A percentile compares a stretch with the other conserved stretches of the same genome.
phyloP scores from a whole-genome alignment of 1,139 yeast species.

The Kodamaea sp. region DNA sequence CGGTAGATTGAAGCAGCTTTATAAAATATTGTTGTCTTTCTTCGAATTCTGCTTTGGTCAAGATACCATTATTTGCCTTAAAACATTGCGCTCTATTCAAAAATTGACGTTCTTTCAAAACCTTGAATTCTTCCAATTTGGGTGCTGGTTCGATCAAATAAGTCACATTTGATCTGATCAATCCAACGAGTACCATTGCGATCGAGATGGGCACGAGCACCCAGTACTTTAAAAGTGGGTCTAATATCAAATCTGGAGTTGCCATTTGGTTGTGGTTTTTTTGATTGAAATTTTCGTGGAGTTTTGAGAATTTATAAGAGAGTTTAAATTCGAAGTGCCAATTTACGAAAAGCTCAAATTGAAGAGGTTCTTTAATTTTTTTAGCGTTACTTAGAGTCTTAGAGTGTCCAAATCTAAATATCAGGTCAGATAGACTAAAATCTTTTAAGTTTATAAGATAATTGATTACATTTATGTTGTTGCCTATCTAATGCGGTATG shows the following conservation, averaged over 20 bases:
- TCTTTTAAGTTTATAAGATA: too few relatives aligned
- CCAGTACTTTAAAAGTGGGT: conserved; percentile 85
- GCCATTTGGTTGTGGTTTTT: conserved; percentile 3
- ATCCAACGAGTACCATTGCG: conserved; percentile 89
- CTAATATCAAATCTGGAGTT: conserved; percentile 49
- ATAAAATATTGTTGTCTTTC: conserved; percentile 44
- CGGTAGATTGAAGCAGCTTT: conserved; percentile 48
- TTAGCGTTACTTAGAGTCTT: too few relatives aligned
- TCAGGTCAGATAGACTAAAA: too few relatives aligned
- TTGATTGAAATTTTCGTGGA: neutral
- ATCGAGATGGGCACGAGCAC: conserved; percentile 84
- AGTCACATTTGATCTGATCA: conserved; percentile 69
- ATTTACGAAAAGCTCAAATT: too few relatives aligned
- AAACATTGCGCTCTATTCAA: conserved; percentile 55
- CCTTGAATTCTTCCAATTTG: conserved; percentile 49
- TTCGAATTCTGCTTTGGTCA: conserved; percentile 46
- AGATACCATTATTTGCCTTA: conserved; percentile 43
- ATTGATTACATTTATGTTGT: too few relatives aligned
- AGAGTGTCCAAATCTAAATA: too few relatives aligned
- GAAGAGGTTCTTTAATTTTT: too few relatives aligned
- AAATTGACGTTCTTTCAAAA: conserved; percentile 62
- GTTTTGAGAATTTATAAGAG: neutral
- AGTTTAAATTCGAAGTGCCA: neutral
- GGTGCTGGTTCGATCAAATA: conserved; percentile 56
- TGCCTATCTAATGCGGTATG: too few relatives aligned